These are phyloP conservation scores for Aureobasidium sp. DNA, from an alignment of 2,329 filamentous ascomycete genomes.

Conservation along the genomic window DNA sequence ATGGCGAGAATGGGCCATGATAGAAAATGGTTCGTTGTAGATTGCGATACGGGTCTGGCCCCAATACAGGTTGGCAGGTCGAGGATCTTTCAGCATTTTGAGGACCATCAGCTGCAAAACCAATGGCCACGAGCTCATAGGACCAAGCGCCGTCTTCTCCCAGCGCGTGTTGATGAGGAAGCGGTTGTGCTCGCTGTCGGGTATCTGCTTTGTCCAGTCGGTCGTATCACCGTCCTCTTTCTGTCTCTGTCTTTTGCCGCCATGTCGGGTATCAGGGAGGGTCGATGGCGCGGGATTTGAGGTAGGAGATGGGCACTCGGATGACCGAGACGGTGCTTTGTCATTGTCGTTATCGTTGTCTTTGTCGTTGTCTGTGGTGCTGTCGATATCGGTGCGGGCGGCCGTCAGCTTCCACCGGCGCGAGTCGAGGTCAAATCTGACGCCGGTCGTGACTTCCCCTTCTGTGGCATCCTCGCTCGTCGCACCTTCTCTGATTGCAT, in stretches of 20 bases:
- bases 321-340: too few relatives aligned
- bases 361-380: too few relatives aligned
- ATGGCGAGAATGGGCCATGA: neutral
- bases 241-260: neutral
- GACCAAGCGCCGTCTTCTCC: constrained; percentile 28
- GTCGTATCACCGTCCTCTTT: neutral
- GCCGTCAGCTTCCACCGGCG: neutral
- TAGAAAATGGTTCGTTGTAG: neutral
- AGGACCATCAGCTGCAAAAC: neutral
- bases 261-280: too few relatives aligned
- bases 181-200: neutral
- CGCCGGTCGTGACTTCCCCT: neutral
- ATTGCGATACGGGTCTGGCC: neutral
- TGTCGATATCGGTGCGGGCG: too few relatives aligned
- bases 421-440: neutral
- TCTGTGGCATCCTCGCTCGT: neutral
- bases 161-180: neutral
- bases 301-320: too few relatives aligned
- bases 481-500: too few relatives aligned
- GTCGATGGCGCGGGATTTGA: too few relatives aligned
- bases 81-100: neutral
- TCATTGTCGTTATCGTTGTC: too few relatives aligned
- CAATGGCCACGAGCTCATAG: neutral
- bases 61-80: neutral
- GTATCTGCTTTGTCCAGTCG: neutral